A percentile compares a stretch with the other conserved stretches of the same genome.
Conservation (phyloP, 768 basidiomycete genomes). For the Tricholoma terreum region DNA sequence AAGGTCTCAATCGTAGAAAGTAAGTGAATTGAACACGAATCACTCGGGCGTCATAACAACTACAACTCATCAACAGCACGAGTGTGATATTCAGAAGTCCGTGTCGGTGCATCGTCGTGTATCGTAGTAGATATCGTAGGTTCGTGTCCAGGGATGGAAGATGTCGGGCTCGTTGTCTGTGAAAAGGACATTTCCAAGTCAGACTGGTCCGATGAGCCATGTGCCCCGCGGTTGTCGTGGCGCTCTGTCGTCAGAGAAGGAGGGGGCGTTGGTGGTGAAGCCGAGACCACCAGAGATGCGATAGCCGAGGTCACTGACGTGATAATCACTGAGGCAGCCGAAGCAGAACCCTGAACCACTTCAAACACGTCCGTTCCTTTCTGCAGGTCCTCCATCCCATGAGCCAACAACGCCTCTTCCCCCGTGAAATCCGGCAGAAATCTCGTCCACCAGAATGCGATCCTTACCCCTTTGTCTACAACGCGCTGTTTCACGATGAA, state of each 20-base stretch:
- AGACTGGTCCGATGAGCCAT: not conserved
- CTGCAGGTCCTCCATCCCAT: not conserved
- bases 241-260: not conserved
- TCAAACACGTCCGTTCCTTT: not conserved
- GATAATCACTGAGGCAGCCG: not conserved
- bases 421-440: slow-evolving; percentile 57
- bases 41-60: not conserved
- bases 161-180: not conserved
- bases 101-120: not conserved
- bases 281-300: slow-evolving; percentile 3
- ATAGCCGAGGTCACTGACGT: not conserved
- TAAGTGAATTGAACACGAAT: no score
- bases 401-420: slow-evolving; percentile 17
- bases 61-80: not conserved
- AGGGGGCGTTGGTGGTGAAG: not conserved
- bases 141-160: not conserved
- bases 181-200: not conserved
- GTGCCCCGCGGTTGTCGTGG: not conserved
- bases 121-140: not conserved
- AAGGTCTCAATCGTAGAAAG: no score
- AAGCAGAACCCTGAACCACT: not conserved
- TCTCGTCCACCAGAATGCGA: slow-evolving; percentile 88
- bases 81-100: not conserved
- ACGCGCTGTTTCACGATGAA: slow-evolving; percentile 89
- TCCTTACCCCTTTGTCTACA: slow-evolving; percentile 70